phyloP scores from a whole-genome alignment of 176 grass and related monocot genomes.

The Carex myosuroides region DNA sequence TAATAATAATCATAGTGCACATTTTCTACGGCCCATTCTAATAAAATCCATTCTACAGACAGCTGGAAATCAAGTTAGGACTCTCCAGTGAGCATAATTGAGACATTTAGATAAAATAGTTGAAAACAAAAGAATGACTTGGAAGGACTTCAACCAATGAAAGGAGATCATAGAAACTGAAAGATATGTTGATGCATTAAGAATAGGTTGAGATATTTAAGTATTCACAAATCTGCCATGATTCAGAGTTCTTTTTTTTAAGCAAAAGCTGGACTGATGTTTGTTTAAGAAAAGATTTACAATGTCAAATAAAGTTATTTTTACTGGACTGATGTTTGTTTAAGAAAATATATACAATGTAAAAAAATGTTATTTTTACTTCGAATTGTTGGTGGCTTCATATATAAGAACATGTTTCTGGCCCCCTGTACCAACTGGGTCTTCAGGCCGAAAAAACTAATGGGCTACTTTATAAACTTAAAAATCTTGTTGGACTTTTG shows the following conservation, averaged over 20 bases:
- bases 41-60: background rate
- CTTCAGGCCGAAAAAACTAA: background rate
- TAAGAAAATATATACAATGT: background rate
- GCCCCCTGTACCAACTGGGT: background rate
- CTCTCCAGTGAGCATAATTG: background rate
- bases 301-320: background rate
- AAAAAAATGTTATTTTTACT: background rate
- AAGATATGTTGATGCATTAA: background rate
- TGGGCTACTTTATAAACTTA: background rate
- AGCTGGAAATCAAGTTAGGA: background rate
- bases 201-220: background rate
- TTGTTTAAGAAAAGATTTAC: background rate
- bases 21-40: background rate
- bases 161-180: background rate
- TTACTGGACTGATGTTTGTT: background rate
- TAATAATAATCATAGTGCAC: background rate
- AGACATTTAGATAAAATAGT: background rate
- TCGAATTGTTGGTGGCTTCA: background rate
- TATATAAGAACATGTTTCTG: background rate
- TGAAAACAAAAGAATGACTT: background rate
- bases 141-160: background rate
- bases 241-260: background rate
- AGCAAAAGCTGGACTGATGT: background rate
- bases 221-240: background rate
- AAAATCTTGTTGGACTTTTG: background rate